Evolutionary conservation across 83 land plant species (phyloP).

Genomic region (Thuja plicata): DNA sequence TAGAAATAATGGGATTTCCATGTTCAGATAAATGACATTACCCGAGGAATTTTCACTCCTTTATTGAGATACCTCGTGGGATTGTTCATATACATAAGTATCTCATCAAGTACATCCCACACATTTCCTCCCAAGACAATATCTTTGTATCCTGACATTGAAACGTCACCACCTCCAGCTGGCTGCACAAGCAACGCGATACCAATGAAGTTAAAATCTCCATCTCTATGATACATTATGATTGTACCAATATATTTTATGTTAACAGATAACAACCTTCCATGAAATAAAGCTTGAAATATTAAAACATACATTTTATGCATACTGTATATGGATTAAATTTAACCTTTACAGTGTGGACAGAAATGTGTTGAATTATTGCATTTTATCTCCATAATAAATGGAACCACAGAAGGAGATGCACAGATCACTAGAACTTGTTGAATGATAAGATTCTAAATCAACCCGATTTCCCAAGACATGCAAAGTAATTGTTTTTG

Average conservation of each 20-base stretch:
- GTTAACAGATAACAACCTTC: background rate
- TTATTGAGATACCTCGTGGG: constrained; percentile 78
- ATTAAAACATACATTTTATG: background rate
- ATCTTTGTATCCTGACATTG: constrained; percentile 69
- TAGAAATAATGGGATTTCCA: background rate
- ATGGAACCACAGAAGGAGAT: background rate
- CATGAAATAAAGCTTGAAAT: background rate
- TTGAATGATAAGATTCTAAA: background rate
- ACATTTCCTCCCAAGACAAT: constrained; percentile 88
- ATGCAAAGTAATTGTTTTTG: background rate
- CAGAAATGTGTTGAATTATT: background rate
- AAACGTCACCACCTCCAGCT: constrained; percentile 49
- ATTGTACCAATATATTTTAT: background rate
- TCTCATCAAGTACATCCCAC: constrained; percentile 90
- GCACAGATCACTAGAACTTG: background rate
- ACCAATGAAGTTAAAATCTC: background rate
- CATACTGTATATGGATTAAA: constrained; percentile 7
- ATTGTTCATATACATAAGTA: constrained; percentile 87
- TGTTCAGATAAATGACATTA: constrained; percentile 26
- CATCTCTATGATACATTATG: background rate
- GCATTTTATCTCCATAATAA: background rate
- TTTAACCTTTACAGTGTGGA: background rate
- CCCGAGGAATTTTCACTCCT: constrained; percentile 77
- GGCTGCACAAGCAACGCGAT: constrained; percentile 55
- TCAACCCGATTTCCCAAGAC: background rate